Evolutionary conservation across 2,329 filamentous ascomycete genomes (phyloP).

Genomic region (Phoma herbarum): DNA sequence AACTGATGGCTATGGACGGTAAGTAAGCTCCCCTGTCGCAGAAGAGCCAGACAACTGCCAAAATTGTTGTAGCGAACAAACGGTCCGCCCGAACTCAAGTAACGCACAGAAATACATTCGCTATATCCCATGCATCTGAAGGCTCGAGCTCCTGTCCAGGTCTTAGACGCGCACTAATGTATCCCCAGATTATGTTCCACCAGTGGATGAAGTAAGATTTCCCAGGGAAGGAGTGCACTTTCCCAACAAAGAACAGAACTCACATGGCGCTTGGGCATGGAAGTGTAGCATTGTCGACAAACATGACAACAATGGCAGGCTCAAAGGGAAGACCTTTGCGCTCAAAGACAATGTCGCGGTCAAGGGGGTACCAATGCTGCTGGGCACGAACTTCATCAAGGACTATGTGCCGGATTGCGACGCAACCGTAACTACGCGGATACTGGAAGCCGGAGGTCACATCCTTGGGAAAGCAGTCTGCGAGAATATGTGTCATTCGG

Average conservation of each 20-base stretch:
- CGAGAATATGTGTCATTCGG: constrained; percentile 46
- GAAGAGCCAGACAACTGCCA: too few relatives aligned
- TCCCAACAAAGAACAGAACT: constrained; percentile 41
- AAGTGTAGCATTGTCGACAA: constrained; percentile 50
- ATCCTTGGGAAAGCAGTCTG: constrained; percentile 45
- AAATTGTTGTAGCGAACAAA: too few relatives aligned
- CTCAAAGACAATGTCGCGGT: constrained; percentile 48
- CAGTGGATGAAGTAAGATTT: constrained; percentile 46
- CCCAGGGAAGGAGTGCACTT: constrained; percentile 49
- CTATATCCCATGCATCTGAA: too few relatives aligned
- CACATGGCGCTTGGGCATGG: constrained; percentile 57
- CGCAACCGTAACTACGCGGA: constrained; percentile 42
- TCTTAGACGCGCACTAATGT: not conserved
- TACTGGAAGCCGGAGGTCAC: constrained; percentile 40
- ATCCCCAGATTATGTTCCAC: constrained; percentile 42
- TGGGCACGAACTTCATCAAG: constrained; percentile 39
- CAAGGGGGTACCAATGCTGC: constrained; percentile 43
- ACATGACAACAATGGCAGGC: constrained; percentile 33
- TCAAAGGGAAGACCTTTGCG: constrained; percentile 49
- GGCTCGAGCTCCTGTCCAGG: too few relatives aligned
- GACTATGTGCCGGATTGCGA: constrained; percentile 29
- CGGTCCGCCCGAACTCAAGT: too few relatives aligned
- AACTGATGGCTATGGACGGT: constrained; percentile 49
- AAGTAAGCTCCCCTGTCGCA: not conserved
- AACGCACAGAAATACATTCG: too few relatives aligned